Percentiles rank a stretch among this genome's conserved stretches.
Evolutionary conservation across 1,284 basidiomycete species (phyloP).

Genomic region (Boletus sp.): DNA sequence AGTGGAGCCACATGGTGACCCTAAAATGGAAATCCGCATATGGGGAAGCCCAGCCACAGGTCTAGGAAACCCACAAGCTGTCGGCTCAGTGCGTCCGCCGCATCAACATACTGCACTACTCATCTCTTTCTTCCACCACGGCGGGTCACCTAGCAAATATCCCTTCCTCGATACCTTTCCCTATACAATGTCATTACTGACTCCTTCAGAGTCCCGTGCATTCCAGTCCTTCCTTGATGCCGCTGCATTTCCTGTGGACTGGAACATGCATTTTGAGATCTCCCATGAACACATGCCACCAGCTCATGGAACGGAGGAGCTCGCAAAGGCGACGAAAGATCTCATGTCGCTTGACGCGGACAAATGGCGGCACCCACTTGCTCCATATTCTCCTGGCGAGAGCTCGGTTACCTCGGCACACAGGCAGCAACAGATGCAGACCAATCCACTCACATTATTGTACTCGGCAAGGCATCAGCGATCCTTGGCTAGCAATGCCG

Average conservation of each 20-base stretch:
- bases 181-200: constrained; percentile 41
- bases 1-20: constrained; percentile 12
- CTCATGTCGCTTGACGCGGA: constrained; percentile 35
- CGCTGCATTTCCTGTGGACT: constrained; percentile 35
- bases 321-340: constrained; percentile 66
- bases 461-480: constrained; percentile 21
- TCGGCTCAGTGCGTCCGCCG: constrained; percentile 17
- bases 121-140: not conserved
- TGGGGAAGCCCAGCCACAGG: constrained; percentile 32
- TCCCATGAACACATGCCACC: constrained; percentile 36
- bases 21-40: constrained; percentile 25
- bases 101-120: constrained; percentile 2
- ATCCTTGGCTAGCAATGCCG: constrained; percentile 5
- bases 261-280: constrained; percentile 36
- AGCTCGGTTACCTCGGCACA: constrained; percentile 10
- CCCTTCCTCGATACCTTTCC: not conserved
- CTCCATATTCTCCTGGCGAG: constrained; percentile 14
- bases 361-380: constrained; percentile 27
- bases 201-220: constrained; percentile 46
- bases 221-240: constrained; percentile 53
- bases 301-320: constrained; percentile 48
- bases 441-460: constrained; percentile 16
- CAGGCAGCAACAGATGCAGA: constrained; percentile 17
- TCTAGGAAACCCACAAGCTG: constrained; percentile 21
- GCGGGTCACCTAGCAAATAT: not conserved